Percentiles rank a stretch among this genome's conserved stretches.
phyloP scores from a whole-genome alignment of 139 green algal species.

The Deuterostichococcus epilithicus region DNA sequence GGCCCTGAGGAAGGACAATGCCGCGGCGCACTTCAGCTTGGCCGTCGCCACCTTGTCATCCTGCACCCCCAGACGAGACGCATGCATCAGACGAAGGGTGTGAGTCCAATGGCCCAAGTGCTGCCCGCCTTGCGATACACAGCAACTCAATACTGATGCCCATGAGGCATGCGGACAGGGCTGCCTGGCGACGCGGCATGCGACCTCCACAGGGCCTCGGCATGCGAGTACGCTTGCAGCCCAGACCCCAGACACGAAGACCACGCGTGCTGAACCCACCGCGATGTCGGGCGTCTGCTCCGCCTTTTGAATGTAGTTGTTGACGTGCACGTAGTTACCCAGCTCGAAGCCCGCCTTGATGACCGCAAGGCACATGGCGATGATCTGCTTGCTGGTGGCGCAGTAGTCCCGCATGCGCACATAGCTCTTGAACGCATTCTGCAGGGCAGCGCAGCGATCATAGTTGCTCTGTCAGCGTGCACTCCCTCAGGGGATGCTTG shows the following conservation, averaged over 20 bases:
- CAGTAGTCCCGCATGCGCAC: conserved; percentile 89
- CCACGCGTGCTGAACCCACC: no score
- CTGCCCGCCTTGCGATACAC: background rate
- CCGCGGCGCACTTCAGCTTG: conserved; percentile 65
- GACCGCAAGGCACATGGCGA: conserved; percentile 85
- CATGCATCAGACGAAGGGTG: background rate
- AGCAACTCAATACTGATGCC: no score
- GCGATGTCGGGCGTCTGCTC: conserved; percentile 58
- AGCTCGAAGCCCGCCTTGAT: conserved; percentile 75
- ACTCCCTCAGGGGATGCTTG: conserved; percentile 2
- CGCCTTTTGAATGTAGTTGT: conserved; percentile 83
- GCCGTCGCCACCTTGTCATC: conserved; percentile 36
- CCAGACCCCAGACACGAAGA: no score
- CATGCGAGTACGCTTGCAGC: no score
- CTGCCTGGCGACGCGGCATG: no score
- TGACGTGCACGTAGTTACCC: conserved; percentile 78
- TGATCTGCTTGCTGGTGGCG: conserved; percentile 77
- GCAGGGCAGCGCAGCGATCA: conserved; percentile 15
- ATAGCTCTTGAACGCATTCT: conserved; percentile 88
- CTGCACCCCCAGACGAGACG: conserved; percentile 14
- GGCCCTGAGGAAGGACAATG: conserved; percentile 52
- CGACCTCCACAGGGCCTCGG: no score
- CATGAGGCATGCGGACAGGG: no score
- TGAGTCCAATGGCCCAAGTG: no score
- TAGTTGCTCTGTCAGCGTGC: background rate